Percentiles rank a stretch among this genome's conserved stretches.
These are phyloP conservation scores for Starmerella kuoi DNA, from an alignment of 805 yeast genomes.

Conservation along the genomic window DNA sequence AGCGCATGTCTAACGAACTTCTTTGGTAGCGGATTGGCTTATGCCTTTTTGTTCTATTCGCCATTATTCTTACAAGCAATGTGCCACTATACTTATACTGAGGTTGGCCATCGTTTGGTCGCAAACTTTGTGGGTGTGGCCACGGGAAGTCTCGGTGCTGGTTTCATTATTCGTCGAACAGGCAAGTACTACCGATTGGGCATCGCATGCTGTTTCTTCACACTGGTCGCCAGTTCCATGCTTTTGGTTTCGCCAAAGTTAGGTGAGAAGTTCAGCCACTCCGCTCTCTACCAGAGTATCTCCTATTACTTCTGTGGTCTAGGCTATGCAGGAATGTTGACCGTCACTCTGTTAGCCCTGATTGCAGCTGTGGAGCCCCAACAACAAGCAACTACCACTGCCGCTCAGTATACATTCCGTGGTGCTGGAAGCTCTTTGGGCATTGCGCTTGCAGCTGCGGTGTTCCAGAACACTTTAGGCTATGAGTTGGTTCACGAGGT, in stretches of 20 bases:
- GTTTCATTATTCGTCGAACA: constrained; percentile 52
- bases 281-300: constrained; percentile 38
- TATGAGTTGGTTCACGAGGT: constrained; percentile 25
- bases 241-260: constrained; percentile 28
- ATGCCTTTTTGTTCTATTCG: constrained; percentile 50
- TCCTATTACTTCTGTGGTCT: constrained; percentile 41
- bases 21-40: constrained; percentile 58
- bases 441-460: constrained; percentile 54
- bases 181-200: constrained; percentile 49
- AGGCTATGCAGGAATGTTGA: constrained; percentile 55
- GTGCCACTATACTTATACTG: constrained; percentile 54
- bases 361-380: constrained; percentile 60
- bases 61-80: constrained; percentile 68
- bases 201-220: constrained; percentile 32
- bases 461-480: constrained; percentile 43
- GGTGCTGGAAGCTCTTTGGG: constrained; percentile 82
- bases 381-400: constrained; percentile 74
- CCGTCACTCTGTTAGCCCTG: constrained; percentile 60
- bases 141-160: constrained; percentile 53
- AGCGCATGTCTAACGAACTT: constrained; percentile 57
- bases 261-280: constrained; percentile 45
- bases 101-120: constrained; percentile 45
- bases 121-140: constrained; percentile 57
- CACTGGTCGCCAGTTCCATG: constrained; percentile 39
- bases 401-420: constrained; percentile 79